Evolutionary conservation across 2,329 filamentous ascomycete genomes (phyloP).

Genomic region (Emmonsia crescens): DNA sequence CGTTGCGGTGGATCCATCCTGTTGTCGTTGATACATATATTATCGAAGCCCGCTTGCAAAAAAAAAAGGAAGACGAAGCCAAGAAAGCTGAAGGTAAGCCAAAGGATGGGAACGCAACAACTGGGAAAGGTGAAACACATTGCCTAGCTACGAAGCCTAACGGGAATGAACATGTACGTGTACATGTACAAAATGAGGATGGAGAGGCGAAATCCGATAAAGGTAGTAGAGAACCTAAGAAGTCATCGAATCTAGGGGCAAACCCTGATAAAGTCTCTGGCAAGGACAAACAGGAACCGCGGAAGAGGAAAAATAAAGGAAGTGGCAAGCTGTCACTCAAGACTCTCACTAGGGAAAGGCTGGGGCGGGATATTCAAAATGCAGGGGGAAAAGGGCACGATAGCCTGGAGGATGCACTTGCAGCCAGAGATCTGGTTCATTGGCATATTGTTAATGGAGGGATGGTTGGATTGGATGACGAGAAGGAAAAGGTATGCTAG

Average conservation of each 20-base stretch:
- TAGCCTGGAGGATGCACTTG: slow-evolving; percentile 37
- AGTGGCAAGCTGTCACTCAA: slow-evolving; percentile 12
- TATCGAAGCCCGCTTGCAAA: slow-evolving; percentile 11
- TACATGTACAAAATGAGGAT: background rate
- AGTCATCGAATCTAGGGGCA: background rate
- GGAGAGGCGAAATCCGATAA: background rate
- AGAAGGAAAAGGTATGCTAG: background rate
- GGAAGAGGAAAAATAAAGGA: background rate
- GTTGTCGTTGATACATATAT: slow-evolving; percentile 37
- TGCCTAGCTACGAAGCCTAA: background rate
- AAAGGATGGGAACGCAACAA: background rate
- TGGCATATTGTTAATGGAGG: slow-evolving; percentile 23
- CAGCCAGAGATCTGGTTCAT: slow-evolving; percentile 32
- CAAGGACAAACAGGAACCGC: background rate
- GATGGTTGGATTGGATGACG: background rate
- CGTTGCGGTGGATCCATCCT: slow-evolving; percentile 41
- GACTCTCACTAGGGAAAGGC: slow-evolving; percentile 11
- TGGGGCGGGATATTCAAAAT: slow-evolving; percentile 17
- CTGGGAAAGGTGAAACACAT: background rate
- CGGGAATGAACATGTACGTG: background rate
- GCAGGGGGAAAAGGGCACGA: slow-evolving; percentile 24
- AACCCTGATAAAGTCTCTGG: background rate
- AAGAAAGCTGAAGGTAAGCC: background rate
- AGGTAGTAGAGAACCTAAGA: background rate
- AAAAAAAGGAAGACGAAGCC: background rate